Evolutionary conservation across 345 rosid genomes (phyloP).

Genomic region (Melaleuca quinquenervia): DNA sequence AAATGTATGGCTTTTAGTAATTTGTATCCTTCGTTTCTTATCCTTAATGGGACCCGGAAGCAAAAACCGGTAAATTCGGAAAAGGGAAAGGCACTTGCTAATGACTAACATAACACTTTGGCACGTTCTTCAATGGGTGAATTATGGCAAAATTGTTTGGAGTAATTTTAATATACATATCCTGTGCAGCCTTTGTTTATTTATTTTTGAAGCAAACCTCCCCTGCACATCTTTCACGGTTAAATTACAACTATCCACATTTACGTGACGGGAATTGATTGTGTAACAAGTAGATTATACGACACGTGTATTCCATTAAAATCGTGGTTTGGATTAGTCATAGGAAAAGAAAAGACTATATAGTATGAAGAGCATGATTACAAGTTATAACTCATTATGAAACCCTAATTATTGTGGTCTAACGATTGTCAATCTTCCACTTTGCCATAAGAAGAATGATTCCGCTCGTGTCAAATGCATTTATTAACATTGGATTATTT

Average conservation of each 20-base stretch:
- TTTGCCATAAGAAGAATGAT: too few relatives aligned
- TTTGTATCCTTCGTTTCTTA: too few relatives aligned
- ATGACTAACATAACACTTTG: neutral
- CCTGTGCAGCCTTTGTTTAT: neutral
- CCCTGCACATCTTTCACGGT: neutral
- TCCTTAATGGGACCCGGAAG: too few relatives aligned
- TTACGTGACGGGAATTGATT: neutral
- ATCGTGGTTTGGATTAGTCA: neutral
- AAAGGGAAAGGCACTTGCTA: too few relatives aligned
- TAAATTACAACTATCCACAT: neutral
- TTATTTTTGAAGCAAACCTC: neutral
- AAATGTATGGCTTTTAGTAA: too few relatives aligned
- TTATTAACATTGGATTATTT: too few relatives aligned
- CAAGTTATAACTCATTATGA: neutral
- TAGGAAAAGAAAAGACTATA: neutral
- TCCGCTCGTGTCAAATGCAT: too few relatives aligned
- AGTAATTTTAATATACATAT: neutral
- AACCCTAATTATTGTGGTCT: neutral
- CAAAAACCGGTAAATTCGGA: too few relatives aligned
- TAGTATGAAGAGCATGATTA: neutral
- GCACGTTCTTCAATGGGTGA: neutral
- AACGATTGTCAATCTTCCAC: too few relatives aligned
- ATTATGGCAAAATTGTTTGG: neutral
- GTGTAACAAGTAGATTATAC: neutral
- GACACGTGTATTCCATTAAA: neutral